Evolutionary conservation across 257 asterid genomes (phyloP), one percentile per base, ranked within the genome.

Genomic region (Solanum gracilifrons): DNA sequence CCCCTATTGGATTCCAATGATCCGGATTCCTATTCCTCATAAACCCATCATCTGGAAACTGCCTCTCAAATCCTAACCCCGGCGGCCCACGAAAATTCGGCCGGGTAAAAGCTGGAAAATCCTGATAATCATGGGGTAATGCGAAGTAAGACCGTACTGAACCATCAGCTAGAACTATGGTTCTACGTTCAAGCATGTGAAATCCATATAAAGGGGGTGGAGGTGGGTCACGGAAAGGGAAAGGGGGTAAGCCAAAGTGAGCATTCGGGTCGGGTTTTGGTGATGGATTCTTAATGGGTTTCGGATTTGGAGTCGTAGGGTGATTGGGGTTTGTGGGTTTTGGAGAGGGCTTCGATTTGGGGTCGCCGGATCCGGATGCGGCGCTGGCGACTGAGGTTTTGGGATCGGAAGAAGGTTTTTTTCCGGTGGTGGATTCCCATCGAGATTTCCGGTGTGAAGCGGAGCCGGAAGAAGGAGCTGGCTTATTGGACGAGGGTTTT

Each of bases 131-230:
- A 1, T 90, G 94, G 25, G 98, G 97, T 76, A 97, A 88, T 48
- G 98, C 98, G 82, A 95, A 94, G 93, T 96, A 96, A 15, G 99
- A 94, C 16, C 98, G 92, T 39, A 92, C 96, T 5, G 97, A 95
- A 31, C 99, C 99, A 84, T 97, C 99, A 36, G 96, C 93, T 9
- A 95, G 93, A 86, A 90, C 91, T 62, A 96, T 88, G 21, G 91
- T 93, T 33, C 99, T 93, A 83, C 99, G 99, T 1, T 97, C 98
- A 69, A 97, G 98, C 98, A 94, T 92, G 90, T 95, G 99, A 89
- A 96, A 94, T 21, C 98, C 99, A 85, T 97, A 97, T 7, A 98
- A 88, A 12, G 98, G 98, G 16, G 96, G 95, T n/a, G 98, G 99
- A 1, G 98, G 96, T 8, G 94, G 99, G 87, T 94, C 98, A 88